phyloP scores from a whole-genome alignment of 78 protist genomes.

The Protostelium mycophagum region DNA sequence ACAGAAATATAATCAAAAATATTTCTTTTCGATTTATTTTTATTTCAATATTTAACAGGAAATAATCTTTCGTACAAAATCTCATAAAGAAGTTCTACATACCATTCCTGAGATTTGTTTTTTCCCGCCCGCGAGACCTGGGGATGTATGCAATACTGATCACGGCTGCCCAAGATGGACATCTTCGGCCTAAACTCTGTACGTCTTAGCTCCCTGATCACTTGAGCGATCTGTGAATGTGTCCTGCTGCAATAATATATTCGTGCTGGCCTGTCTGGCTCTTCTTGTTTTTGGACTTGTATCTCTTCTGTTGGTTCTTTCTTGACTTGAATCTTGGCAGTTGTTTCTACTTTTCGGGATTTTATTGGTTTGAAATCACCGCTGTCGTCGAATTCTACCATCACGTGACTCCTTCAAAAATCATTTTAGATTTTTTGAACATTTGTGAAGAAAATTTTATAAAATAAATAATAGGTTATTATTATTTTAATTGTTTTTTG shows the following conservation, averaged over 20 bases:
- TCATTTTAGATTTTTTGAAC: not conserved
- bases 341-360: not conserved
- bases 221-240: constrained; percentile 95
- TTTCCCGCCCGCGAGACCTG: not conserved
- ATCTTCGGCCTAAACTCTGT: constrained; percentile 67
- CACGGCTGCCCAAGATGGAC: constrained; percentile 77
- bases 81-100: not conserved
- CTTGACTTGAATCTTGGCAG: not conserved
- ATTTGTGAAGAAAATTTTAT: not conserved
- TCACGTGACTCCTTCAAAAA: not conserved
- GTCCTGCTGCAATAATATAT: constrained; percentile 91
- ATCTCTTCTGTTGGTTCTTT: constrained; percentile 10
- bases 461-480: not conserved
- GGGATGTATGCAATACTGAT: constrained; percentile 89
- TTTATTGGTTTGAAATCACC: not conserved
- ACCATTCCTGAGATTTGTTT: not conserved
- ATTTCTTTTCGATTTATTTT: too few species aligned
- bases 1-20: too few species aligned
- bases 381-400: not conserved
- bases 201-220: constrained; percentile 77
- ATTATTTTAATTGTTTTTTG: not conserved
- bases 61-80: too few species aligned
- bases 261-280: constrained; percentile 15
- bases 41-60: too few species aligned
- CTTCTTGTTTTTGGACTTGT: not conserved